Evolutionary conservation across 176 grass and related monocot species (phyloP).

Genomic region (Zoysia pacifica): DNA sequence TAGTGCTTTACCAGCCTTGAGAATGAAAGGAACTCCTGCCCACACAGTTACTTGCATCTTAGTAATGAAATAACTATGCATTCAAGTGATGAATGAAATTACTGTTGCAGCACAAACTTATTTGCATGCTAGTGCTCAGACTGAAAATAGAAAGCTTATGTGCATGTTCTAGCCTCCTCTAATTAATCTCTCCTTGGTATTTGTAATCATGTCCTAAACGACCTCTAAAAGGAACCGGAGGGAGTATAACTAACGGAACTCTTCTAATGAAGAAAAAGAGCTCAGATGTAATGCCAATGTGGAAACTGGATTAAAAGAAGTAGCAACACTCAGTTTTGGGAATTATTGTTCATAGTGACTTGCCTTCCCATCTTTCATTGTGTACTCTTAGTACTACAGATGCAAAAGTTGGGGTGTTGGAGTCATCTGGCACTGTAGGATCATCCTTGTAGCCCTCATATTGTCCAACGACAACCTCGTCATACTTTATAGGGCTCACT

Average conservation of each 20-base stretch:
- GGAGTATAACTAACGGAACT: not conserved
- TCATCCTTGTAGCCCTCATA: constrained; percentile 97
- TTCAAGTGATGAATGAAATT: not conserved
- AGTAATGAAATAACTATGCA: constrained; percentile 21
- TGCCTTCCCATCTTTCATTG: constrained; percentile 99
- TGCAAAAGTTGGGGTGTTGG: constrained; percentile 93
- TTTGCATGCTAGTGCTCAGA: not conserved
- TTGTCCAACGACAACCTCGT: constrained; percentile 92
- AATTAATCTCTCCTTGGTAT: no score
- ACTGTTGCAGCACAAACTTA: not conserved
- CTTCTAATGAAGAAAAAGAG: not conserved
- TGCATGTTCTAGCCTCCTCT: not conserved
- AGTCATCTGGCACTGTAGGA: constrained; percentile 79
- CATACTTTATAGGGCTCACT: constrained; percentile 74
- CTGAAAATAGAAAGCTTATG: not conserved
- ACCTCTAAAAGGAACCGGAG: no score
- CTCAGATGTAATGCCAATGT: constrained; percentile 1
- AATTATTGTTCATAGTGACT: constrained; percentile 27
- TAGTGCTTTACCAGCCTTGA: constrained; percentile 96
- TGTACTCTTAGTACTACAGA: constrained; percentile 75
- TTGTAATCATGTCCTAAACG: no score
- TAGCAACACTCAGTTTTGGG: not conserved
- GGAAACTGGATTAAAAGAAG: not conserved
- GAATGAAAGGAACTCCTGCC: constrained; percentile 93
- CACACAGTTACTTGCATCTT: constrained; percentile 32